phyloP scores from a whole-genome alignment of 108 stramenopile species.

The Cyclostephanos invisitatus region DNA sequence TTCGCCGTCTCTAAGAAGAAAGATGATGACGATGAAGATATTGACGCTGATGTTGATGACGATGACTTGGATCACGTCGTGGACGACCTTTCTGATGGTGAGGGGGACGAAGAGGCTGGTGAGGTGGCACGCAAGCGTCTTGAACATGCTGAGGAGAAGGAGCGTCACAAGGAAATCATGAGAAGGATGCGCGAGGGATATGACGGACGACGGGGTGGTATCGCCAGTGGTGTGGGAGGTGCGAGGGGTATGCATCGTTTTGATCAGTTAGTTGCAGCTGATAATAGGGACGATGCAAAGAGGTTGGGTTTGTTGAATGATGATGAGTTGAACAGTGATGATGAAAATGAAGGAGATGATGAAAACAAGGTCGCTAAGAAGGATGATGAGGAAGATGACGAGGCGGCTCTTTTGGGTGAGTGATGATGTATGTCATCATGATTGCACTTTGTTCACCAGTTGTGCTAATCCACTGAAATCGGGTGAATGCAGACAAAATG shows the following conservation, averaged over 20 bases:
- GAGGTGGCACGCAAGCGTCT: conserved; percentile 59
- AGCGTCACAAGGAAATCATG: conserved; percentile 86
- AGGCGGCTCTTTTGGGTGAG: conserved; percentile 61
- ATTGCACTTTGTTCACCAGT: neutral
- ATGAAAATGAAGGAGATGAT: conserved; percentile 54
- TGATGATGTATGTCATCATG: neutral
- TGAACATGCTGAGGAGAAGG: conserved; percentile 78
- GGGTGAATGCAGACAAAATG: conserved; percentile 61
- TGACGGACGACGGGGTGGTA: conserved; percentile 85
- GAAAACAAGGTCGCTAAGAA: conserved; percentile 46
- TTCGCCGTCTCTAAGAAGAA: conserved; percentile 73
- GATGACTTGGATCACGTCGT: conserved; percentile 88
- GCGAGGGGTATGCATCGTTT: conserved; percentile 80
- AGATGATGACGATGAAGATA: conserved; percentile 72
- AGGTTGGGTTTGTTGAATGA: conserved; percentile 83
- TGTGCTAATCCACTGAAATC: neutral
- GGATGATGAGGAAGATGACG: conserved; percentile 79
- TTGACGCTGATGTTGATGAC: conserved; percentile 55
- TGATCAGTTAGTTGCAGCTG: conserved; percentile 86
- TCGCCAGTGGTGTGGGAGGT: conserved; percentile 71
- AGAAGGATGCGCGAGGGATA: conserved; percentile 88
- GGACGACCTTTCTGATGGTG: conserved; percentile 86
- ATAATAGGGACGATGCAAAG: conserved; percentile 85
- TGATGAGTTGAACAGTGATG: conserved; percentile 86
- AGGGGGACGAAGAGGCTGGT: conserved; percentile 89